phyloP scores from a whole-genome alignment of 2,329 filamentous ascomycete species.

The Trichoderma sp. region DNA sequence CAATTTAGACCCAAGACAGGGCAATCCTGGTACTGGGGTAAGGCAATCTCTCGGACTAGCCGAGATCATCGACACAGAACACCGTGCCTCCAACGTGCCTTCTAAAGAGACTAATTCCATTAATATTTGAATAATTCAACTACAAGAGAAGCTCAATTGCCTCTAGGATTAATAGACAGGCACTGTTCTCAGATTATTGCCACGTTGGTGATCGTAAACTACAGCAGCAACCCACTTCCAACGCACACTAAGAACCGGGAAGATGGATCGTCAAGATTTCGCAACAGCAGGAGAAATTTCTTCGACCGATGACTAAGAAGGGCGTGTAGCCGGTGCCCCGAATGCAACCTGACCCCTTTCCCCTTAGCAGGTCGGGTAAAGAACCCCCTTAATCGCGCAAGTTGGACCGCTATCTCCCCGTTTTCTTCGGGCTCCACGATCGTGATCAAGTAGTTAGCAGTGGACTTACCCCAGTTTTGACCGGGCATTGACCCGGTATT shows the following conservation, averaged over 20 bases:
- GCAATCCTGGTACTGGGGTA: not conserved
- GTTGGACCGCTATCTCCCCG: not conserved
- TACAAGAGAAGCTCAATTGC: not conserved
- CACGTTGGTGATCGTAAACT: not conserved
- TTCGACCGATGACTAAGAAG: not conserved
- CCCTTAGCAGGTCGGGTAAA: too few species aligned
- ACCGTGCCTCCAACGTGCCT: not conserved
- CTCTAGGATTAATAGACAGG: not conserved
- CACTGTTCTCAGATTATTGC: not conserved
- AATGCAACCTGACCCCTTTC: not conserved
- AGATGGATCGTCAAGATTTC: slow-evolving; percentile 15
- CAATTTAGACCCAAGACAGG: not conserved
- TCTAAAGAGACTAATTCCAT: not conserved
- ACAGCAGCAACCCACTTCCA: not conserved
- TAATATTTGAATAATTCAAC: not conserved
- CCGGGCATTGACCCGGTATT: not conserved
- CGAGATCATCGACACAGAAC: not conserved
- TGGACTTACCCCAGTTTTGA: slow-evolving; percentile 11
- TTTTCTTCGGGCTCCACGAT: not conserved
- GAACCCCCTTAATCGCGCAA: not conserved
- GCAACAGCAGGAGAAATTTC: slow-evolving; percentile 8
- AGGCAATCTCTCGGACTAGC: not conserved
- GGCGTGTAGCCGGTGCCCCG: not conserved
- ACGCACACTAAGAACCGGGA: not conserved
- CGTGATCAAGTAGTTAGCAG: not conserved